A percentile compares a stretch with the other conserved stretches of the same genome.
Conservation (phyloP, 371 early-diverging fungal genomes). For the Mortierella sp. region DNA sequence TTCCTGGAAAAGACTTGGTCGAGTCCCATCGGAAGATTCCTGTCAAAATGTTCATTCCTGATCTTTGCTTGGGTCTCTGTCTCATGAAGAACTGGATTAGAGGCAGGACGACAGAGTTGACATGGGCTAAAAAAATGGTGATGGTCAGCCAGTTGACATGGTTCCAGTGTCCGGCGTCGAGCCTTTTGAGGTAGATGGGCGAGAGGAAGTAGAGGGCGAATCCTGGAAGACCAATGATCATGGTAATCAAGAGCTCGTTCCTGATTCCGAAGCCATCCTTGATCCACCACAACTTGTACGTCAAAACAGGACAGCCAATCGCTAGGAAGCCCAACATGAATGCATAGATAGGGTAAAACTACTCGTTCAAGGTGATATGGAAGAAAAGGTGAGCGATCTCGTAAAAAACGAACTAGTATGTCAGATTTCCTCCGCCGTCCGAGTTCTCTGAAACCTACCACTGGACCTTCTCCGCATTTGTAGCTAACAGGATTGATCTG, state of each 20-base stretch:
- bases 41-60: constrained; percentile 6
- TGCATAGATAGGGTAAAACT: constrained; percentile 54
- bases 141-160: constrained; percentile 50
- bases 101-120: constrained; percentile 48
- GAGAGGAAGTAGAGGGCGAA: constrained; percentile 53
- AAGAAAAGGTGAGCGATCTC: not conserved
- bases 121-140: constrained; percentile 40
- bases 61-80: constrained; percentile 36
- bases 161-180: constrained; percentile 54
- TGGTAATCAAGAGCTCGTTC: constrained; percentile 50
- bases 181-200: constrained; percentile 38
- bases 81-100: constrained; percentile 42
- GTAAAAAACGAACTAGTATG: not conserved
- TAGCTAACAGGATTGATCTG: constrained; percentile 48
- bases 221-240: constrained; percentile 50
- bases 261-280: constrained; percentile 57
- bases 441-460: constrained; percentile 25
- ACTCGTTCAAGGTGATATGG: not conserved
- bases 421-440: not conserved
- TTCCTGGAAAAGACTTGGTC: constrained; percentile 24
- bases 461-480: constrained; percentile 47
- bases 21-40: constrained; percentile 52
- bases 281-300: constrained; percentile 53
- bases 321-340: constrained; percentile 43
- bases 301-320: constrained; percentile 41